Base-by-base conservation (phyloP, 108 stramenopile species). In the Craspedostauros australis region DNA sequence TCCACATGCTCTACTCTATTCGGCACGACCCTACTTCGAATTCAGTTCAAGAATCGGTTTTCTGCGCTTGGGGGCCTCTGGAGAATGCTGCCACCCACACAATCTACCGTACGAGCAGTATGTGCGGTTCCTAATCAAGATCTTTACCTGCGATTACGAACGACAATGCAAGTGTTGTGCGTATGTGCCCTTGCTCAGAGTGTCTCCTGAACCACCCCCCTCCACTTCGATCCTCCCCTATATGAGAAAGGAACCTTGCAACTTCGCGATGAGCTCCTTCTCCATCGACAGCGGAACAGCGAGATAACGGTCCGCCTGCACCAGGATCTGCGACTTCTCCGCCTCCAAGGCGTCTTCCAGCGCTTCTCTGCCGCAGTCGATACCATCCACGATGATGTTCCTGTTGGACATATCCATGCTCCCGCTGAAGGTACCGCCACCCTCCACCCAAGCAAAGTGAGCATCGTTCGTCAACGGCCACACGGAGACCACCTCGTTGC, bases 281-380 rank as follows among this genome's bases (percentile, higher is more conserved):
- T 72, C 70, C 28, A 72, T 32, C 8, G 33, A 24, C 0, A 38
- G 21, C 15, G 70, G 70, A 23, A 72, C 62, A 22, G 25, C 32
- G 12, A 72, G 30, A 34, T 38, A 72, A 5, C 18, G 22, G n/a
- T 60, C 36, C 1, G 50, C 46, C 11, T 42, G 42, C n/a, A 70
- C 34, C 58, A 70, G 11, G 6, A 70, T 41, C 30, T 70, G 52
- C 5, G 22, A 30, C 15, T 40, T 49, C 30, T 46, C 39, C 14
- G 42, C 46, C 40, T 54, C 57, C 51, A 72, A 57, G 2, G 70
- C 70, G 60, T 72, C 70, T 46, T 72, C 70, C 16, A 72, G 37
- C n/a, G 63, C 40, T 58, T 60, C 60, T 43, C 39, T 54, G 6
- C 70, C 70, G 53, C 70, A 72, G 36, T 72, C 70, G 14, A 55